Percentiles rank a stretch among this genome's conserved stretches.
Evolutionary conservation across 2,329 filamentous ascomycete genomes (phyloP).

Genomic region (Colletotrichum camelliae): DNA sequence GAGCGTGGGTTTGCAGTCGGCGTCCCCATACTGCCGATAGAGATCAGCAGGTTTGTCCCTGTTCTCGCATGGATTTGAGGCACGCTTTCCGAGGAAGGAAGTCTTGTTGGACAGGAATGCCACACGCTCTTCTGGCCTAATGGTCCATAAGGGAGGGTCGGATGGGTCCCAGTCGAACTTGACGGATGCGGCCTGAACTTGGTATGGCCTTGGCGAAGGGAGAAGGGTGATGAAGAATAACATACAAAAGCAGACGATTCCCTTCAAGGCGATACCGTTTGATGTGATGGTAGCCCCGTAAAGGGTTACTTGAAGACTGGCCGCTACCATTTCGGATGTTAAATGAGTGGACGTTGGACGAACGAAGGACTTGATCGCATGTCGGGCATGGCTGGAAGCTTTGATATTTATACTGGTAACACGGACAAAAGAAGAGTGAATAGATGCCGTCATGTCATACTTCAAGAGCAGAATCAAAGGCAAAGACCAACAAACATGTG

Average conservation of each 20-base stretch:
- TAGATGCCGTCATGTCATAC: not conserved
- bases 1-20: not conserved
- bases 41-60: not conserved
- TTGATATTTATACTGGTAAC: not conserved
- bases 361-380: not conserved
- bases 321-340: not conserved
- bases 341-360: not conserved
- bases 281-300: not conserved
- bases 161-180: not conserved
- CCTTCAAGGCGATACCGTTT: not conserved
- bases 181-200: not conserved
- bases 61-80: not conserved
- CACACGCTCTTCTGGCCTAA: not conserved
- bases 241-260: not conserved
- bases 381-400: not conserved
- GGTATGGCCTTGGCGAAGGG: not conserved
- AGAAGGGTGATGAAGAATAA: not conserved
- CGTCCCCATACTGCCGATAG: not conserved
- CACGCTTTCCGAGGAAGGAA: not conserved
- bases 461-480: not conserved
- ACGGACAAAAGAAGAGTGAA: not conserved
- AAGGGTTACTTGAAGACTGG: not conserved
- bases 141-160: not conserved
- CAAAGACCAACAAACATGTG: not conserved
- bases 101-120: not conserved